A percentile compares a stretch with the other conserved stretches of the same genome.
Conservation (phyloP, 306 rosid genomes). For the Senna siamea region DNA sequence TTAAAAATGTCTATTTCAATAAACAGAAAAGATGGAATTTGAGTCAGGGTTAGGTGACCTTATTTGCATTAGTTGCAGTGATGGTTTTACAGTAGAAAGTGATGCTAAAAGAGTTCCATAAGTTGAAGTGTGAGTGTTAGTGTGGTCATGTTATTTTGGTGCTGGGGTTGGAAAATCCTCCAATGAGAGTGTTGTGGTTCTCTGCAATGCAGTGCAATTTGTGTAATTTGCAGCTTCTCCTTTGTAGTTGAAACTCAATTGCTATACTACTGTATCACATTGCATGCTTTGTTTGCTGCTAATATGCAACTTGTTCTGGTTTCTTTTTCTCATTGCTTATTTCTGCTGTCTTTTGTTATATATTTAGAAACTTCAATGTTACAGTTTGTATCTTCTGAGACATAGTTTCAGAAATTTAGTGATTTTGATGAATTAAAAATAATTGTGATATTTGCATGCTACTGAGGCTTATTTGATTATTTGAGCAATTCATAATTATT, state of each 20-base stretch:
- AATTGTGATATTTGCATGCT: conserved; percentile 13
- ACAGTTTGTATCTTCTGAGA: conserved; percentile 1
- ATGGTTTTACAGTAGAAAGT: not conserved
- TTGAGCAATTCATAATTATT: not conserved
- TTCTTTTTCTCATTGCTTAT: not conserved
- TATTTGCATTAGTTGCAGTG: not conserved
- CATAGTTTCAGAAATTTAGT: not conserved
- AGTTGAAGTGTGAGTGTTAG: not conserved
- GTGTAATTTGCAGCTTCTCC: not conserved
- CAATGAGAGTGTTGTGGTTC: not conserved
- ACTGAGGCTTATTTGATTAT: not conserved
- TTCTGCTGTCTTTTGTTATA: conserved; percentile 14
- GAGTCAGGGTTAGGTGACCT: not conserved
- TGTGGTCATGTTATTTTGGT: not conserved
- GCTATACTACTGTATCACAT: not conserved
- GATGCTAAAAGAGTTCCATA: not conserved
- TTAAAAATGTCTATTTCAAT: no score
- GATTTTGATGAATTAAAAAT: not conserved
- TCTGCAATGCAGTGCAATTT: not conserved
- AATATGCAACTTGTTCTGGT: not conserved
- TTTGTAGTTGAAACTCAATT: not conserved
- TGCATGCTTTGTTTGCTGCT: not conserved
- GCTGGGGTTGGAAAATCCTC: not conserved
- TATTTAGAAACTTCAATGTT: not conserved
- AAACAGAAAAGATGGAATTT: not conserved